phyloP scores from a whole-genome alignment of 371 early-diverging fungal genomes.

The Mortierella sp. region DNA sequence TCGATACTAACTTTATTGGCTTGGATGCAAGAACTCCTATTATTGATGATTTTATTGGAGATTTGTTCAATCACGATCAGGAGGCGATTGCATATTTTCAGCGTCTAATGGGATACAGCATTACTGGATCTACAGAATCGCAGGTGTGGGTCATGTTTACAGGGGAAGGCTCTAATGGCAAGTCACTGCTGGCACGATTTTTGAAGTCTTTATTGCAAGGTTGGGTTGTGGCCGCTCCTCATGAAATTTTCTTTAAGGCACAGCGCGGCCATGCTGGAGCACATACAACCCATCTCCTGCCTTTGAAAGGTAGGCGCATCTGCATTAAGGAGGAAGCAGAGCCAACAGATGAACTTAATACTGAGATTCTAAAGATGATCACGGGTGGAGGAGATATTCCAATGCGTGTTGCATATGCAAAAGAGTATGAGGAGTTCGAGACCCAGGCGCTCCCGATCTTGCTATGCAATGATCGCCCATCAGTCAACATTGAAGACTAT shows the following conservation, averaged over 20 bases:
- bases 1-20: background rate
- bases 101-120: conserved; percentile 6
- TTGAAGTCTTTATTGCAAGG: background rate
- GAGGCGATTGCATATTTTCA: conserved; percentile 1
- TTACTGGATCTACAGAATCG: conserved; percentile 8
- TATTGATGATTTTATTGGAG: background rate
- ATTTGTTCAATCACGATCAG: conserved; percentile 1
- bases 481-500: conserved; percentile 1
- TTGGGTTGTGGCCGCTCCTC: conserved; percentile 5
- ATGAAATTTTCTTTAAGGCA: conserved; percentile 2
- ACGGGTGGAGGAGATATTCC: conserved; percentile 2
- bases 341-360: conserved; percentile 9
- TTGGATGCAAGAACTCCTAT: background rate
- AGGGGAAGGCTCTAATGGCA: conserved; percentile 9
- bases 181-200: conserved; percentile 3
- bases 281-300: conserved; percentile 10
- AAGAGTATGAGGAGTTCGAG: conserved; percentile 6
- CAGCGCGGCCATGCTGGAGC: background rate
- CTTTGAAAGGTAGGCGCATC: conserved; percentile 9
- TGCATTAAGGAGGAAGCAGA: conserved; percentile 21
- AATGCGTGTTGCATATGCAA: conserved; percentile 12
- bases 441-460: conserved; percentile 8
- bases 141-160: conserved; percentile 15
- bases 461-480: conserved; percentile 15
- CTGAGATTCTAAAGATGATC: conserved; percentile 12